Base-by-base conservation (phyloP, 163 green algal genomes). In the Scenedesmus sp. region DNA sequence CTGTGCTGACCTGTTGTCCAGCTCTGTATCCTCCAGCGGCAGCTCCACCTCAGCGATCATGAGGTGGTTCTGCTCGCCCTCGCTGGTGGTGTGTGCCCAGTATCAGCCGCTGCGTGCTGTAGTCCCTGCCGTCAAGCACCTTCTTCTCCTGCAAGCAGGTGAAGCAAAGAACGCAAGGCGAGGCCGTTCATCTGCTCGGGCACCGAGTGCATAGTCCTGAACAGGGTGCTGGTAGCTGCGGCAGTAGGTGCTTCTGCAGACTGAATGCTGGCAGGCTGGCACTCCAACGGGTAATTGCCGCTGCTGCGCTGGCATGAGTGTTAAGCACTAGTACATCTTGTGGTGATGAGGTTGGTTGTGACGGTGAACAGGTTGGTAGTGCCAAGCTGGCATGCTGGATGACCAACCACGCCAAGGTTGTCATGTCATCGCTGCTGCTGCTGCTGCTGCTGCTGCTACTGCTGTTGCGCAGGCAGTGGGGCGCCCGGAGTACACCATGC, bases 41-140 rank as follows among this genome's bases (percentile, higher is more conserved):
- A 99, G 94, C 91, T 98, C 95, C 80, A 98, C 95, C 82, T 92
- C 88, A 83, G 51, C 98, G 6, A 98, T 96, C 97, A 99, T 99
- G 12, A 99, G 94, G 94, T 99, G 99, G 94, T 99, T 99, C 93
- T 99, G 98, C 94, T 99, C 98, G 49, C 97, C 96, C 87, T 99
- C 98, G 13, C 94, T 98, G 5, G 98, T 99, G n/a, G 95, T 99
- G 98, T 44, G 98, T 99, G 22, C 98, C 98, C 89, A 99, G 93
- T 46, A 99, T 96, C 53, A 99, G 93, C 83, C 97, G 96, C 94
- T 99, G 98, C 93, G 97, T 98, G 81, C 92, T 96, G 88, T 95
- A 97, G 49, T 97, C 95, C 76, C 94, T 93, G 18, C 96, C 96
- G 4, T 89, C n/a, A 26, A 94, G 79, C 10, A 96, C 88, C 90